Evolutionary conservation across 73 alveolate species (phyloP).

Genomic region (Paramecium caudatum): DNA sequence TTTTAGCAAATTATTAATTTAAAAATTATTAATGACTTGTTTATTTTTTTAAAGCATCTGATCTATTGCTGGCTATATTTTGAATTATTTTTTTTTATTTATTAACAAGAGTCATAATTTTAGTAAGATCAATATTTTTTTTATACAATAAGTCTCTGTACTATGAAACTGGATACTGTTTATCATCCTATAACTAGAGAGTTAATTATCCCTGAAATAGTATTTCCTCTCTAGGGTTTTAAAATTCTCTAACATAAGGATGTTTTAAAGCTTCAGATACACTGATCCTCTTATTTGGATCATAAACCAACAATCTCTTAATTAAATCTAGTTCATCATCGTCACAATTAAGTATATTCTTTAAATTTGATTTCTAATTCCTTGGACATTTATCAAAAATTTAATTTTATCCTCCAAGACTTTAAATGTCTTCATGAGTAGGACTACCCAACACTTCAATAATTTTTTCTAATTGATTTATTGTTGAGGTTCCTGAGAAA

Average conservation of each 20-base stretch:
- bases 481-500: slow-evolving; percentile 86
- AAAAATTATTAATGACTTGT: neutral
- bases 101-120: neutral
- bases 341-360: neutral
- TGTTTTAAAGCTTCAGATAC: slow-evolving; percentile 75
- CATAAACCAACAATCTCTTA: slow-evolving; percentile 76
- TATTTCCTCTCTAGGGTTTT: slow-evolving; percentile 67
- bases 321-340: slow-evolving; percentile 10
- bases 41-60: neutral
- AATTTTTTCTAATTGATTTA: slow-evolving; percentile 82
- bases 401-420: neutral
- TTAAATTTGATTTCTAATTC: neutral
- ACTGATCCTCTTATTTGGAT: slow-evolving; percentile 88
- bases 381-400: neutral
- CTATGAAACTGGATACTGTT: neutral
- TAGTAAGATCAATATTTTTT: neutral
- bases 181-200: slow-evolving; percentile 6
- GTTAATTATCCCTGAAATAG: slow-evolving; percentile 2
- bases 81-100: slow-evolving; percentile 1
- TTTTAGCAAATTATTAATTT: slow-evolving; percentile 6
- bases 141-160: slow-evolving; percentile 48
- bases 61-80: neutral
- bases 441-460: slow-evolving; percentile 87
- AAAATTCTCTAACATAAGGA: slow-evolving; percentile 51
- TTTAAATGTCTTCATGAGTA: slow-evolving; percentile 18